A percentile compares a stretch with the other conserved stretches of the same genome.
Evolutionary conservation across 1,284 basidiomycete species (phyloP).

Genomic region (Microbotryum silenes-acaulis): DNA sequence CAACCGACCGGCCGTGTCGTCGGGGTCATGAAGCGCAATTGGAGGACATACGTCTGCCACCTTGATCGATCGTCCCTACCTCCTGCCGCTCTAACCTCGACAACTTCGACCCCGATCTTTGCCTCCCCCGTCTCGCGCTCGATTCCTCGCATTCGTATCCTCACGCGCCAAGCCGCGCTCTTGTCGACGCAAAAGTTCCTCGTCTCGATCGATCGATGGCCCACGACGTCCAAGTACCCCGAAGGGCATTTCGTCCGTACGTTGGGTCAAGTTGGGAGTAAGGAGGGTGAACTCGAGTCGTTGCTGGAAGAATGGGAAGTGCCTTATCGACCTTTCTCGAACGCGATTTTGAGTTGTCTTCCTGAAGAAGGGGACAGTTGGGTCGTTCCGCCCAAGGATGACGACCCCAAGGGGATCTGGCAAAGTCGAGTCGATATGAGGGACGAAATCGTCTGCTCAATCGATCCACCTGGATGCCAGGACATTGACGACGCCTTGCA

Average conservation of each 20-base stretch:
- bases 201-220: conserved; percentile 91
- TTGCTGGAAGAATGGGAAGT: conserved; percentile 92
- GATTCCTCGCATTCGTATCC: conserved; percentile 85
- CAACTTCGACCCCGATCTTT: conserved; percentile 55
- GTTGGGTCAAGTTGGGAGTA: conserved; percentile 82
- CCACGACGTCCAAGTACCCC: conserved; percentile 76
- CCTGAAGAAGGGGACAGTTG: conserved; percentile 84
- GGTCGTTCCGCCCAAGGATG: conserved; percentile 77
- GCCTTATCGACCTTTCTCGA: conserved; percentile 92
- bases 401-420: conserved; percentile 54
- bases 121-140: conserved; percentile 87
- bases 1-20: conserved; percentile 90
- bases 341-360: conserved; percentile 84
- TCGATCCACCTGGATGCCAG: conserved; percentile 94
- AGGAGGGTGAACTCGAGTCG: conserved; percentile 94
- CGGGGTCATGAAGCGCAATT: conserved; percentile 88
- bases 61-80: conserved; percentile 83
- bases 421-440: conserved; percentile 80
- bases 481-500: conserved; percentile 99
- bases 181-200: conserved; percentile 92
- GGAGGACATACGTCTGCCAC: conserved; percentile 89
- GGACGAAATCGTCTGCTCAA: conserved; percentile 82
- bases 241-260: conserved; percentile 96
- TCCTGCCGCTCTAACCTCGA: conserved; percentile 63
- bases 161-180: conserved; percentile 84